Evolutionary conservation across 371 early-diverging fungal genomes (phyloP).

Genomic region (Dichotomocladium elegans): DNA sequence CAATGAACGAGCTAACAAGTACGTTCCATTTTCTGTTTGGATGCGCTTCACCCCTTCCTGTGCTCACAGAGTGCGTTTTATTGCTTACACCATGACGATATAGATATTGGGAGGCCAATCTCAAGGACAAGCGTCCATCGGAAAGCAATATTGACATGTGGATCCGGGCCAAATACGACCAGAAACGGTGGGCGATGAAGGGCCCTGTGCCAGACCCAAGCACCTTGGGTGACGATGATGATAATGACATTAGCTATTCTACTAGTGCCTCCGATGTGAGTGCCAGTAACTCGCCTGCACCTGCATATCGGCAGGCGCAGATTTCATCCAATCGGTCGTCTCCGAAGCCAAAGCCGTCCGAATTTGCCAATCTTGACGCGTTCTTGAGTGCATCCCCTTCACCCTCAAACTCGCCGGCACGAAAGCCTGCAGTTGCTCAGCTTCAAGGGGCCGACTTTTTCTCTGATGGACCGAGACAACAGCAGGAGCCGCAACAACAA

Average conservation of each 20-base stretch:
- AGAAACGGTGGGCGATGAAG: constrained; percentile 71
- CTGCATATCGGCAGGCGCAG: not conserved
- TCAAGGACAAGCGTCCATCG: constrained; percentile 45
- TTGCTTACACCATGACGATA: not conserved
- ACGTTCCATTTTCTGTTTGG: constrained; percentile 3
- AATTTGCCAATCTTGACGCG: constrained; percentile 39
- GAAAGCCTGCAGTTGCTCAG: constrained; percentile 13
- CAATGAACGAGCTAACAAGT: constrained; percentile 74
- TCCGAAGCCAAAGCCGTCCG: constrained; percentile 10
- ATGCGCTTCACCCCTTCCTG: too few relatives aligned
- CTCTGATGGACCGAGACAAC: too few relatives aligned
- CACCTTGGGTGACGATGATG: constrained; percentile 48
- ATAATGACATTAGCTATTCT: constrained; percentile 13
- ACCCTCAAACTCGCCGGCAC: constrained; percentile 14
- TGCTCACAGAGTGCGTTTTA: too few relatives aligned
- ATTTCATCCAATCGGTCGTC: not conserved
- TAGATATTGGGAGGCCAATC: constrained; percentile 65
- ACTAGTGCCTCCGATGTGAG: too few relatives aligned
- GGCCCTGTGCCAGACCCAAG: constrained; percentile 75
- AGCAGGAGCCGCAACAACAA: constrained; percentile 2
- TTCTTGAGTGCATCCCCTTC: constrained; percentile 36
- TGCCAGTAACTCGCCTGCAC: not conserved
- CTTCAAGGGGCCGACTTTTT: constrained; percentile 47
- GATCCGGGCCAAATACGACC: constrained; percentile 84
- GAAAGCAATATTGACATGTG: constrained; percentile 73